Percentiles rank a stretch among this genome's conserved stretches.
Evolutionary conservation across 192 early-diverging fungal species (phyloP).

Genomic region (Helicostylum pulchrum): DNA sequence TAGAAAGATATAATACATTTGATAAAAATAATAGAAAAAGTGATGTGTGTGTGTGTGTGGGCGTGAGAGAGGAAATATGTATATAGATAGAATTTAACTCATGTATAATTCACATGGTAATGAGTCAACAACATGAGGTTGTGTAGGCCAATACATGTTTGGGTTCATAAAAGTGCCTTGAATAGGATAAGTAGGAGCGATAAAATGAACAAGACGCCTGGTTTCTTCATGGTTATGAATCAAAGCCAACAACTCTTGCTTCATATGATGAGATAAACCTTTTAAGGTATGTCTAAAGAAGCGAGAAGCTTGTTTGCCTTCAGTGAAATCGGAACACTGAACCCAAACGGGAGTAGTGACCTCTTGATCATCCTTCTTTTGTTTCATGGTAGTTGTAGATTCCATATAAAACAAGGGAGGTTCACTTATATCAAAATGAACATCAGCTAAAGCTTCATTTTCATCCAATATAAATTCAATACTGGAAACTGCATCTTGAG

Average conservation of each 20-base stretch:
- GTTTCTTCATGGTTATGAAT: conserved; percentile 22
- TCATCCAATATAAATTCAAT: conserved; percentile 46
- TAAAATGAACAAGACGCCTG: conserved; percentile 17
- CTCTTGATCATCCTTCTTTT: background rate
- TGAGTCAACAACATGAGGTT: too few relatives aligned
- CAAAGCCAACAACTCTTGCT: conserved; percentile 24
- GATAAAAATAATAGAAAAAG: too few relatives aligned
- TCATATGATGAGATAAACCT: conserved; percentile 32
- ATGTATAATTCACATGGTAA: conserved; percentile 13
- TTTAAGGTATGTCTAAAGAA: conserved; percentile 51
- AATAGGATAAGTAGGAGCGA: background rate
- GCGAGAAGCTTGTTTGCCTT: conserved; percentile 56
- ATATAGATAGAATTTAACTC: background rate
- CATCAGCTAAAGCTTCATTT: conserved; percentile 40
- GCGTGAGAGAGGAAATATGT: background rate
- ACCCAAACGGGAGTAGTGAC: conserved; percentile 37
- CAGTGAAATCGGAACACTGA: conserved; percentile 61
- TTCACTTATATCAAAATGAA: conserved; percentile 52
- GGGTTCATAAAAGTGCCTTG: background rate
- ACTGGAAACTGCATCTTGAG: conserved; percentile 47
- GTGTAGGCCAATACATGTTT: background rate
- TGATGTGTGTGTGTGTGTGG: too few relatives aligned
- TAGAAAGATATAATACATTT: background rate
- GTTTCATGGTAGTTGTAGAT: conserved; percentile 21
- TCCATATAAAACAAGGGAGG: conserved; percentile 60